Base-by-base conservation (phyloP, 768 basidiomycete species). In the Panus rudis region DNA sequence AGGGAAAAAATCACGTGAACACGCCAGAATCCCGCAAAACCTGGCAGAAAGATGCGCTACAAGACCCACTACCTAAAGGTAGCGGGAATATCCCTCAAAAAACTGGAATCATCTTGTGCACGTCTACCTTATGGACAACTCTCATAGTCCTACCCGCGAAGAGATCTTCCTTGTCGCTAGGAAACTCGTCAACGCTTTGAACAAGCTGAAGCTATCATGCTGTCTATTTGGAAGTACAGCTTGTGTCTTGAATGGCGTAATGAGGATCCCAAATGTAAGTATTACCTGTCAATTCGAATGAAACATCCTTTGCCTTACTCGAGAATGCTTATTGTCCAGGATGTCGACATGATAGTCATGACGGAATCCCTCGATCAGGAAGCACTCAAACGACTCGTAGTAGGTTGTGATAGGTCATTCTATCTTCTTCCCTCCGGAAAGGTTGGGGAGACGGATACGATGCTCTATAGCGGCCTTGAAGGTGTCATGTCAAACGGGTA, bases 281-380 rank as follows among this genome's bases (percentile, higher is more conserved):
- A 23, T 12, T n/a, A 10, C 31, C 41, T 20, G 11, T 33, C n/a
- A 23, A 8, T 10, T 5, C 20, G 5, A 45, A 28, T 7, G 10
- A 33, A 24, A 34, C 10, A 30, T n/a, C 28, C 28, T 13, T n/a
- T 43, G n/a, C 17, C 16, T 31, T 34, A n/a, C 14, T 20, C 20
- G n/a, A 4, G 12, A 17, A 22, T 6, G 2, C 10, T 32, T 12
- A 31, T 24, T 32, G 5, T 13, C n/a, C 42, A 75, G 73, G 75
- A 76, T 47, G 58, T 73, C 10, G 73, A 75, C 44, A 57, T 75
- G 3, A 60, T 73, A 19, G 67, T 74, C 13, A 51, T 72, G 30
- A 65, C 68, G 6, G 45, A 53, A 17, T 8, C 33, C 16, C 51
- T 63, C 40, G 52, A 57, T 3, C 59, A 58, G 30, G 72, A 71